Conservation (phyloP, 306 rosid genomes). For the Acacia acuminata region DNA sequence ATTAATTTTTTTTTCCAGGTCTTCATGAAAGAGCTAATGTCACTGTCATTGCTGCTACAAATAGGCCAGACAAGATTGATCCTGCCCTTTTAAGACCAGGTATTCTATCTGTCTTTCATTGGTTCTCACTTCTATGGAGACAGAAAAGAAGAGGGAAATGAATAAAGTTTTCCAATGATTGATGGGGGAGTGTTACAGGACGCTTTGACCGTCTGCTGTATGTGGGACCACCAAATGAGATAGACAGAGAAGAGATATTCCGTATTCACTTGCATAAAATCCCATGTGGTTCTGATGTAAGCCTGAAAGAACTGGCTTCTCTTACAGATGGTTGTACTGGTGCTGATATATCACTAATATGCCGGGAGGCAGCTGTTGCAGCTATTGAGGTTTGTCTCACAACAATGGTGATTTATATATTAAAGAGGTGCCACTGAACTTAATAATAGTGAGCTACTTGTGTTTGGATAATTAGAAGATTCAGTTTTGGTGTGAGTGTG, state of each 20-base stretch:
- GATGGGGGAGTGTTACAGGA: constrained; percentile 49
- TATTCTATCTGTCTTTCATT: constrained; percentile 24
- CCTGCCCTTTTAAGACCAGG: constrained; percentile 94
- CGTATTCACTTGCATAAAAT: constrained; percentile 70
- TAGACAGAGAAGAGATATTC: constrained; percentile 84
- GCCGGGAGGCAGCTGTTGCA: constrained; percentile 82
- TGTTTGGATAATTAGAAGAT: neutral
- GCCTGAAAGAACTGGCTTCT: constrained; percentile 56
- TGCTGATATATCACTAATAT: constrained; percentile 81
- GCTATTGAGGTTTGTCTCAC: constrained; percentile 75
- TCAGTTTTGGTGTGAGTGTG: no score
- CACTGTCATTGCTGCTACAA: constrained; percentile 90
- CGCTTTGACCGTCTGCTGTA: constrained; percentile 86
- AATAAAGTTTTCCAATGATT: constrained; percentile 22
- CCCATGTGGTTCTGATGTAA: constrained; percentile 70
- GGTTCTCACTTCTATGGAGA: neutral
- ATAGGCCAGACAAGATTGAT: constrained; percentile 91
- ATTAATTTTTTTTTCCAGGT: constrained; percentile 49
- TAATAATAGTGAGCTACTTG: neutral
- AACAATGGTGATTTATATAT: constrained; percentile 10
- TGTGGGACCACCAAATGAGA: constrained; percentile 87
- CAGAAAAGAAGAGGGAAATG: neutral
- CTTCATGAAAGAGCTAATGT: constrained; percentile 83
- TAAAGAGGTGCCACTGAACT: neutral
- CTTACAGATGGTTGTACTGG: constrained; percentile 78